Evolutionary conservation across 768 basidiomycete genomes (phyloP), one percentile per base, ranked within the genome.

Genomic region (Filobasidium wieringae): DNA sequence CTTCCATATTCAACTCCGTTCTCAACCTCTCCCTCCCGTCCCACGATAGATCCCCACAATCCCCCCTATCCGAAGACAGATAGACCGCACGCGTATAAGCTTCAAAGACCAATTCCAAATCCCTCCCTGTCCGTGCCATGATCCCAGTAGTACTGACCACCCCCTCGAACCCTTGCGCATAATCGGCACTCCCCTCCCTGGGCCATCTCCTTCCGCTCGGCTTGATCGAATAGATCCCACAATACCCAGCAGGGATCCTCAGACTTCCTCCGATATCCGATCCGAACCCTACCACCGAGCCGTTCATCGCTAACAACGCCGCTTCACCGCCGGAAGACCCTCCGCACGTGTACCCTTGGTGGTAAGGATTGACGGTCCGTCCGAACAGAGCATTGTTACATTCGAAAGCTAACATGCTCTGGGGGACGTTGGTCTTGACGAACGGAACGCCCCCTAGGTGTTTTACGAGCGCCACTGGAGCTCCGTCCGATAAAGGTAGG

Each of bases 281-380:
- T 40, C 87, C 88, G 11, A 88, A 80, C 29, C 87, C 85, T 60
- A 80, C 40, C 1, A 76, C 74, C 32, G 75, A 75, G 32, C 80
- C 80, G 54, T 68, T 76, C 69, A 77, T 64, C 67, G 82, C 83
- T 40, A 89, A 64, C 7, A 91, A 78, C 0, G 88, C 86, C 39
- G 85, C 85, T 75, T 91, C 89, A 32, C 88, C 89, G 6, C 89
- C 89, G 2, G 84, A 86, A 0, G 87, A 89, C 1, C 89, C 89
- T 11, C 88, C 88, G 4, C 77, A 74, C 5, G 85, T 87, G 45
- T 87, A 76, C 17, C 78, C 77, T 9, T 84, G 80, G 67, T 89
- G 88, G 67, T 78, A 76, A 0, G 88, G 88, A 65, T 90, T 88
- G 15, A 75, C 66, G 0, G 89, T 90, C 53, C 86, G 78, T 1